A percentile compares a stretch with the other conserved stretches of the same genome.
phyloP scores from a whole-genome alignment of 208 protist genomes.

The Strigomonas galati region DNA sequence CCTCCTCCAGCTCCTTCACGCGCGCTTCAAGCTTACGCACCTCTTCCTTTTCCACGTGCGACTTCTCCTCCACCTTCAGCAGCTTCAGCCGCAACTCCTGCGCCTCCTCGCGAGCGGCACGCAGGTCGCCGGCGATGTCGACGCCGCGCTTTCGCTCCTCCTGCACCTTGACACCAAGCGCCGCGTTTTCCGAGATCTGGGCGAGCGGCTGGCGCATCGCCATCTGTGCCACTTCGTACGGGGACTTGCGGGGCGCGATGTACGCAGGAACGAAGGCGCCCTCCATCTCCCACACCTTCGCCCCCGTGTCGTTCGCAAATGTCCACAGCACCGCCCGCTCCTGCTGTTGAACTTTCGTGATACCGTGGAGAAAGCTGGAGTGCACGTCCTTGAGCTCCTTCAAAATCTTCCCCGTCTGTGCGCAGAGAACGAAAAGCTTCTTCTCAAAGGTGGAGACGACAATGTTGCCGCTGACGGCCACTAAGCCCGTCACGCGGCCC shows the following conservation, averaged over 20 bases:
- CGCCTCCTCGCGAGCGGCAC: constrained; percentile 41
- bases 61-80: constrained; percentile 28
- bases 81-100: constrained; percentile 72
- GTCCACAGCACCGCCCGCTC: constrained; percentile 67
- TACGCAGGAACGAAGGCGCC: constrained; percentile 37
- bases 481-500: constrained; percentile 48
- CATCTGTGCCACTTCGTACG: constrained; percentile 27
- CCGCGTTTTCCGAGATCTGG: constrained; percentile 14
- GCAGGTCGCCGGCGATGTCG: constrained; percentile 37
- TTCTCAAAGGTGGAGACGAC: constrained; percentile 49
- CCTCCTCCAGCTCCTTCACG: constrained; percentile 47
- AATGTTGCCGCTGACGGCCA: constrained; percentile 56
- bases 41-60: constrained; percentile 42
- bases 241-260: constrained; percentile 18
- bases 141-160: constrained; percentile 14
- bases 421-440: constrained; percentile 44
- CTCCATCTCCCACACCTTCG: constrained; percentile 41
- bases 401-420: constrained; percentile 28
- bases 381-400: constrained; percentile 23
- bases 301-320: constrained; percentile 40
- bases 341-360: constrained; percentile 32
- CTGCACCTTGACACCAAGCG: constrained; percentile 23
- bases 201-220: constrained; percentile 8
- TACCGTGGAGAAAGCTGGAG: constrained; percentile 45
- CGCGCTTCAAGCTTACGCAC: constrained; percentile 23